These are phyloP conservation scores for Clarireedia sp. DNA, from an alignment of 2,329 filamentous ascomycete species.

Conservation along the genomic window DNA sequence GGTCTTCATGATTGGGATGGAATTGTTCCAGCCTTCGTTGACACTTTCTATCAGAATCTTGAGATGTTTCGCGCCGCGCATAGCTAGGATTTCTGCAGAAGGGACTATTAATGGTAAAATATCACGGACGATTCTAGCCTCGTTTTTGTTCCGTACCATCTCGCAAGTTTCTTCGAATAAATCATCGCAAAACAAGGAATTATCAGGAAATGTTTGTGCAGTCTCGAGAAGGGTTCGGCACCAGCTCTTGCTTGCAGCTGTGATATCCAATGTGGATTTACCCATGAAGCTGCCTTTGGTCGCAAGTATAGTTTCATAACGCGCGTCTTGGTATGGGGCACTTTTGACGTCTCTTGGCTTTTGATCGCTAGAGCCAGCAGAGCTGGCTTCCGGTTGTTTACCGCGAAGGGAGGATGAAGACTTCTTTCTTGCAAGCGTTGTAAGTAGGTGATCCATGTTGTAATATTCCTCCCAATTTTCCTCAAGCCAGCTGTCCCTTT, in stretches of 20 bases:
- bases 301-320: slow-evolving; percentile 32
- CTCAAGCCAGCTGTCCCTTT: no score
- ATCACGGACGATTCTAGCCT: background rate
- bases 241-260: slow-evolving; percentile 27
- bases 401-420: no score
- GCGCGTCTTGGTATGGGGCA: slow-evolving; percentile 28
- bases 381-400: no score
- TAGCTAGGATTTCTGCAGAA: background rate
- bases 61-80: slow-evolving; percentile 20
- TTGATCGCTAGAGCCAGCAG: slow-evolving; percentile 31
- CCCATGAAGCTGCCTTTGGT: slow-evolving; percentile 36
- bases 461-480: no score
- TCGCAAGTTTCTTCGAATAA: slow-evolving; percentile 31
- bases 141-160: slow-evolving; percentile 10
- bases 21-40: slow-evolving; percentile 36
- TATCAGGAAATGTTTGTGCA: slow-evolving; percentile 27
- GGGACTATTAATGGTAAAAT: background rate
- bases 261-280: slow-evolving; percentile 29
- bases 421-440: no score
- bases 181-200: slow-evolving; percentile 33
- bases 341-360: slow-evolving; percentile 34
- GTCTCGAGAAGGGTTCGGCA: slow-evolving; percentile 28
- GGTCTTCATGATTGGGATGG: slow-evolving; percentile 30
- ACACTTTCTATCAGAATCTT: slow-evolving; percentile 32
- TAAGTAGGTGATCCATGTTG: no score